Conservation (phyloP, 1,284 basidiomycete species). For the Ustilago loliicola region DNA sequence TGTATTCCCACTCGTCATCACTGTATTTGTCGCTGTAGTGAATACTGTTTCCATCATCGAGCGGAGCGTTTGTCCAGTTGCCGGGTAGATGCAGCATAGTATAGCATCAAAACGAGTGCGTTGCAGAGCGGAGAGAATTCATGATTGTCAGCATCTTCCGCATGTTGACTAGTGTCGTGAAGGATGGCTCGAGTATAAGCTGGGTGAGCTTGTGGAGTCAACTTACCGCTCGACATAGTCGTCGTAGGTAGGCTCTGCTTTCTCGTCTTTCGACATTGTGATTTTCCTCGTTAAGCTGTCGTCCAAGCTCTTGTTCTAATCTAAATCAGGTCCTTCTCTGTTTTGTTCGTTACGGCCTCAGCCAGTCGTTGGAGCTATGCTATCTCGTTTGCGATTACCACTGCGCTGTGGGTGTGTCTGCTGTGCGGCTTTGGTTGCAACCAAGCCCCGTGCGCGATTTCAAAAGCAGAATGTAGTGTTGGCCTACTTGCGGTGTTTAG, state of each 20-base stretch:
- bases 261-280: conserved; percentile 24
- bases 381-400: too few species aligned
- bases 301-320: neutral
- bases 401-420: too few species aligned
- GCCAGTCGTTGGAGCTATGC: too few species aligned
- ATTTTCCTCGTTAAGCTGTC: neutral
- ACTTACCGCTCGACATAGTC: conserved; percentile 67
- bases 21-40: conserved; percentile 72
- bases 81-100: too few species aligned
- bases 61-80: too few species aligned
- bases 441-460: too few species aligned
- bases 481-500: too few species aligned
- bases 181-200: neutral
- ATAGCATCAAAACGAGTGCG: too few species aligned
- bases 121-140: too few species aligned
- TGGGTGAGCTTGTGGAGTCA: neutral
- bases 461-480: too few species aligned
- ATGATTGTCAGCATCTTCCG: neutral
- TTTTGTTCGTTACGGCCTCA: neutral
- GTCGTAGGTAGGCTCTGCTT: conserved; percentile 63
- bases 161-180: neutral
- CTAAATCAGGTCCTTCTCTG: neutral
- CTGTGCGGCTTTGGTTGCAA: too few species aligned
- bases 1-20: conserved; percentile 77
- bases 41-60: conserved; percentile 43